phyloP scores from a whole-genome alignment of 352 stramenopile species.

The Globisporangium canariense region DNA sequence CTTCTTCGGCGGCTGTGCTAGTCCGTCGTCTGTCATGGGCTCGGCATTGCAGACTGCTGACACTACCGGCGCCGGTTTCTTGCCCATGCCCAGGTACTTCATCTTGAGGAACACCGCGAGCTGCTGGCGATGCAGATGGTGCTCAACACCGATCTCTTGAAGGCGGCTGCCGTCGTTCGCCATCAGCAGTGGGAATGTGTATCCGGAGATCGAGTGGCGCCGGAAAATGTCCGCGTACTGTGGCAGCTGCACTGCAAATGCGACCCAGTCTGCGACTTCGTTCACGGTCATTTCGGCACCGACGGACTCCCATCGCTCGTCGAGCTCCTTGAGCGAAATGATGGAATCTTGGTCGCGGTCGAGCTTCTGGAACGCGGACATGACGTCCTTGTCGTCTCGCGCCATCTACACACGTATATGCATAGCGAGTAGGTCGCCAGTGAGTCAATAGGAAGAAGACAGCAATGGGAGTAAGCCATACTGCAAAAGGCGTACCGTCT shows the following conservation, averaged over 20 bases:
- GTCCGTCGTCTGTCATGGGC: neutral
- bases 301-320: constrained; percentile 74
- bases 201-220: constrained; percentile 77
- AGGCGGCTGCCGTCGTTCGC: constrained; percentile 70
- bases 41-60: constrained; percentile 38
- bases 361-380: constrained; percentile 68
- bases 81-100: constrained; percentile 79
- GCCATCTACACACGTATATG: constrained; percentile 28
- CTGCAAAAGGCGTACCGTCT: constrained; percentile 24
- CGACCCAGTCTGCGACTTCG: constrained; percentile 81
- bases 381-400: constrained; percentile 61
- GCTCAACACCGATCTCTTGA: constrained; percentile 68
- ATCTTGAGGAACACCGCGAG: constrained; percentile 80
- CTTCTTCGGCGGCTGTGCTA: constrained; percentile 22
- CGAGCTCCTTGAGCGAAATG: constrained; percentile 80
- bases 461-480: neutral
- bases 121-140: constrained; percentile 72
- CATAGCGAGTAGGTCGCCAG: neutral
- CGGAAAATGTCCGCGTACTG: constrained; percentile 81
- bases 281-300: constrained; percentile 84
- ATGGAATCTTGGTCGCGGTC: constrained; percentile 76
- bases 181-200: constrained; percentile 86
- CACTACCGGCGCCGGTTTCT: constrained; percentile 44
- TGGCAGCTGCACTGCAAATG: constrained; percentile 73
- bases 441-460: neutral